phyloP scores from a whole-genome alignment of 2,329 filamentous ascomycete genomes.

The Cryphonectria japonica region DNA sequence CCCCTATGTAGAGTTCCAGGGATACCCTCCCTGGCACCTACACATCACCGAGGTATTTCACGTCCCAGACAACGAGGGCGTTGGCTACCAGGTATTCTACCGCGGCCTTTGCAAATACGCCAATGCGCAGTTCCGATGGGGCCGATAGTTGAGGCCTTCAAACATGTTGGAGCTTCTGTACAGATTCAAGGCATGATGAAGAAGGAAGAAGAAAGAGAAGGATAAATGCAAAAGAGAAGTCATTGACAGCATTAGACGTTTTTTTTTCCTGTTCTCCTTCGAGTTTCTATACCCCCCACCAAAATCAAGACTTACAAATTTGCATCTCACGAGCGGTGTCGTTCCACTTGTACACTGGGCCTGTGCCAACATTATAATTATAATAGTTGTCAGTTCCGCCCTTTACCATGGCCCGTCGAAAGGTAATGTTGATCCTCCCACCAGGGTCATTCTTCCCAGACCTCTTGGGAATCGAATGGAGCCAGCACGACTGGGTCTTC shows the following conservation, averaged over 20 bases:
- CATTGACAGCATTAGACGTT: conserved; percentile 22
- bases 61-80: conserved; percentile 74
- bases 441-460: conserved; percentile 65
- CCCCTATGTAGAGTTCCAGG: conserved; percentile 79
- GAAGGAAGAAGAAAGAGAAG: background rate
- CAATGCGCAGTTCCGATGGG: conserved; percentile 85
- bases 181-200: conserved; percentile 20
- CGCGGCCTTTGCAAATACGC: conserved; percentile 82
- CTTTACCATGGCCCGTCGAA: conserved; percentile 70
- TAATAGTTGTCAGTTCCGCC: conserved; percentile 83
- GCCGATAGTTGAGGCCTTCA: conserved; percentile 51
- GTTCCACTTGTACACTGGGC: conserved; percentile 72
- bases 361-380: conserved; percentile 77
- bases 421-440: conserved; percentile 77
- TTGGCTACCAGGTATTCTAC: conserved; percentile 94
- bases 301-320: conserved; percentile 38
- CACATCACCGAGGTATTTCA: conserved; percentile 92
- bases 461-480: conserved; percentile 78
- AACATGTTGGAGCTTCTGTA: conserved; percentile 17
- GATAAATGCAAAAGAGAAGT: background rate
- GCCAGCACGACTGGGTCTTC: conserved; percentile 73
- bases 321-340: conserved; percentile 54
- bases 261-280: background rate
- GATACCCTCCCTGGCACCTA: conserved; percentile 97
- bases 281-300: conserved; percentile 26